Base-by-base conservation (phyloP, 75 land plant species). In the Picea sitchensis region DNA sequence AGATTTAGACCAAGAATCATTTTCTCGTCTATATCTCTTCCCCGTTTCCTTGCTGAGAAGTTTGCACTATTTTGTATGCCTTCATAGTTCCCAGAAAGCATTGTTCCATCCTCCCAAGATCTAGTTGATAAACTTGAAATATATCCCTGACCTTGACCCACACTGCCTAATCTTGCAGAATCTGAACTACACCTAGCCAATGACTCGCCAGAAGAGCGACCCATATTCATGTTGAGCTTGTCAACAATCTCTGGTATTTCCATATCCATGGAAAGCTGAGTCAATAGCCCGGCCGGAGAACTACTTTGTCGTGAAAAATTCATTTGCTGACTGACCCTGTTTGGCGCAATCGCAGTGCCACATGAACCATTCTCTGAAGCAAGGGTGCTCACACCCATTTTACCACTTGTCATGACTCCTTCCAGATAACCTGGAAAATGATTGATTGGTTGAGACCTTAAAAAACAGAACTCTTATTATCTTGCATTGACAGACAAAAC, bases 1-100 rank as follows among this genome's bases (percentile, higher is more conserved):
- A 34, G 12, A 36, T 36, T 32, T 36, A 84, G 63, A 65, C 82
- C 69, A 63, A 17, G 65, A n/a, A 68, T 59, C n/a, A 81, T 78
- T 21, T 84, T 76, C 15, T 80, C 79, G 72, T 80, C 78, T 18
- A 60, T 38, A 41, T 83, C 80, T 69, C 82, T 88, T 38, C 72
- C 80, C 31, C 87, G 76, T 51, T 88, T 88, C 63, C 78, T 83
- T 41, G 44, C 41, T 18, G 76, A 62, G 56, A 51, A 51, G 11
- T 51, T 11, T 51, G 56, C 9, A 56, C 18, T 17, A 75, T 75
- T 75, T 75, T 75, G 76, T 8, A 75, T 30, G 17, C 60, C 76
- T 58, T 75, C 76, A 31, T 75, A 75, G 36, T 58, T 75, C 18
- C 59, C 59, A 75, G 76, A 31, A 57, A 57, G 30, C 76, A 75